phyloP scores from a whole-genome alignment of 768 basidiomycete genomes.

The Leccinum aurantiacum region DNA sequence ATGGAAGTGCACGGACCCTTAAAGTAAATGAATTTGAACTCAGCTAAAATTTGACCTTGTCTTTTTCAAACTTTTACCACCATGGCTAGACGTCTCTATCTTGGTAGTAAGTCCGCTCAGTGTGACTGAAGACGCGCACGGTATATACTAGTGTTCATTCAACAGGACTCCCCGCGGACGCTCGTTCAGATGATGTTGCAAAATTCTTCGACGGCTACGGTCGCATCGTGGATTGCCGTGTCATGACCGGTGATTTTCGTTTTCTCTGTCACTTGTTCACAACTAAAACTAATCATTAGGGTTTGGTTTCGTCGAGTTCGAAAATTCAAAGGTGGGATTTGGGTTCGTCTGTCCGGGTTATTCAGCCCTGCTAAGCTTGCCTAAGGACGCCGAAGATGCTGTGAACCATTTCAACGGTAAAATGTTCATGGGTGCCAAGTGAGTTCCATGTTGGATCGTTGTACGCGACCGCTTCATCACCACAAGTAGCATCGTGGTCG shows the following conservation, averaged over 20 bases:
- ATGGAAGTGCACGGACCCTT: slow-evolving; percentile 31
- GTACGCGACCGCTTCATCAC: neutral
- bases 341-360: neutral
- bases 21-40: slow-evolving; percentile 33
- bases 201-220: slow-evolving; percentile 92
- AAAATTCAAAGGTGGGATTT: slow-evolving; percentile 62
- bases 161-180: slow-evolving; percentile 78
- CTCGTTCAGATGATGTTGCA: slow-evolving; percentile 78
- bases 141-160: slow-evolving; percentile 1
- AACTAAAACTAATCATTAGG: slow-evolving; percentile 45
- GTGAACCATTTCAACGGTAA: slow-evolving; percentile 85
- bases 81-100: slow-evolving; percentile 85
- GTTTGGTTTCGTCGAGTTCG: slow-evolving; percentile 98
- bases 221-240: slow-evolving; percentile 84
- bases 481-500: slow-evolving; percentile 78
- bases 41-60: slow-evolving; percentile 25
- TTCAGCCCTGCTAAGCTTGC: slow-evolving; percentile 14
- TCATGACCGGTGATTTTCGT: slow-evolving; percentile 82
- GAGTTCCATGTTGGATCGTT: neutral
- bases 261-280: neutral
- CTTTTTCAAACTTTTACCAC: slow-evolving; percentile 35
- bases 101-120: slow-evolving; percentile 61
- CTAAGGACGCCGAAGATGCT: slow-evolving; percentile 93
- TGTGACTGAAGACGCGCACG: slow-evolving; percentile 4
- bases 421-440: slow-evolving; percentile 83